Evolutionary conservation across 1,284 basidiomycete genomes (phyloP), one percentile per base, ranked within the genome.

Genomic region (Cryptococcus sp.): DNA sequence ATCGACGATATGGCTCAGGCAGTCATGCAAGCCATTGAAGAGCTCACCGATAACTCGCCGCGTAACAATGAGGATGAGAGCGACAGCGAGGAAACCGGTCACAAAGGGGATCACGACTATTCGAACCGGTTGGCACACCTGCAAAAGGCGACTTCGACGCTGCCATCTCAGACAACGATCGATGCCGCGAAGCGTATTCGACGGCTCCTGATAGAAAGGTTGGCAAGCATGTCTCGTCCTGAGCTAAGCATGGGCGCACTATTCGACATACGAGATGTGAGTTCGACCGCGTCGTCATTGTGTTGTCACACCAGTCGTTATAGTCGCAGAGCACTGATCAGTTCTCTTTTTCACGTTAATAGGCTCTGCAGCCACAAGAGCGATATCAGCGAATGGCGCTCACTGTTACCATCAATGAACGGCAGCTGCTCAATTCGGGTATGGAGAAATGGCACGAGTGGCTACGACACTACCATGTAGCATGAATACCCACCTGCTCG

Each of bases 381-480:
- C 42, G 48, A 3, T 56, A 68, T 11, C 66, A 68, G 55, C 22
- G 59, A 8, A 72, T 77, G 69, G 77, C 74, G 0, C 59, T 78
- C 54, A 75, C 69, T 0, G 39, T 78, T 10, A 57, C 68, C 8
- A 68, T 76, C 43, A 69, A 76, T 50, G 78, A 79, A 60, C 56
- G 72, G 20, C 64, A 67, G 13, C 64, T 78, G 27, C 47, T 79
- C 11, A 50, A 60, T 22, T 66, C 68, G 6, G 67, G 71, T 3
- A n/a, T 67, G 10, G 58, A 62, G 43, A 65, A 65, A 42, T 78
- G 75, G 78, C 53, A 59, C 11, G 62, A 66, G 19, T 95, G 56
- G 91, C 94, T 63, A 75, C 30, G 7, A 35, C 30, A 35, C 30
- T 8, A 35, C 10, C 4, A 35, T 35, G 30, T 10, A 35, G 30